These are phyloP conservation scores for Melampsora abietis-canadensis DNA, from an alignment of 1,284 basidiomycete genomes.

Conservation along the genomic window DNA sequence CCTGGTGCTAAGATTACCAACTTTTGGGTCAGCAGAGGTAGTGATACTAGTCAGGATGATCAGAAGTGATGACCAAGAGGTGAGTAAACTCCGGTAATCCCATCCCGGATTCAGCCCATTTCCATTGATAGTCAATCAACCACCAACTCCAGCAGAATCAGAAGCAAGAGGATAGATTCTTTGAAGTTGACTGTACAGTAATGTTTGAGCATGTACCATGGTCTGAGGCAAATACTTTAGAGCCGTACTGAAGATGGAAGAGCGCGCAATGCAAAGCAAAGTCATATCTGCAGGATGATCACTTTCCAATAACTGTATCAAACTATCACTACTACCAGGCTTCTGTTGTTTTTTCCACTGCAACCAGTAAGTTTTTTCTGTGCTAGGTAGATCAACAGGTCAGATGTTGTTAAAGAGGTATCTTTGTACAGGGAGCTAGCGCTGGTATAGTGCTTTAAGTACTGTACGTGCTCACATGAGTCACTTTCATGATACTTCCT, in stretches of 20 bases:
- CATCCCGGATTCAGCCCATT: constrained; percentile 34
- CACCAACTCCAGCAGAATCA: constrained; percentile 39
- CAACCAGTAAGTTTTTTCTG: constrained; percentile 25
- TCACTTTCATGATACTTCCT: no score
- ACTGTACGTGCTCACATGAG: no score
- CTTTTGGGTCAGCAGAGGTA: constrained; percentile 32
- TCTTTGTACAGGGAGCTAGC: background rate
- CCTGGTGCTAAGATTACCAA: constrained; percentile 22
- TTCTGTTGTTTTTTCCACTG: constrained; percentile 42
- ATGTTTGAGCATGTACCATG: constrained; percentile 35
- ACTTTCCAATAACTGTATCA: constrained; percentile 35
- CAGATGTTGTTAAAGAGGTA: constrained; percentile 26
- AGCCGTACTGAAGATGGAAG: constrained; percentile 37
- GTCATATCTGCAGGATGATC: constrained; percentile 34
- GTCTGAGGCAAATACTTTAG: constrained; percentile 23
- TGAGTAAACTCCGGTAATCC: constrained; percentile 40
- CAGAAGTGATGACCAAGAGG: constrained; percentile 37
- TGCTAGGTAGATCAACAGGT: constrained; percentile 28
- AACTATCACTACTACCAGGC: constrained; percentile 22
- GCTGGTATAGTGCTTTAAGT: no score
- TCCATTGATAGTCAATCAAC: constrained; percentile 21
- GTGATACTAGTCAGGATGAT: constrained; percentile 43
- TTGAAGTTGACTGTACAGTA: constrained; percentile 42
- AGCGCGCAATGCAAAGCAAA: constrained; percentile 29
- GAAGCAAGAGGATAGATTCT: constrained; percentile 42